phyloP scores from a whole-genome alignment of 371 early-diverging fungal species.

The Mortierella sp. region DNA sequence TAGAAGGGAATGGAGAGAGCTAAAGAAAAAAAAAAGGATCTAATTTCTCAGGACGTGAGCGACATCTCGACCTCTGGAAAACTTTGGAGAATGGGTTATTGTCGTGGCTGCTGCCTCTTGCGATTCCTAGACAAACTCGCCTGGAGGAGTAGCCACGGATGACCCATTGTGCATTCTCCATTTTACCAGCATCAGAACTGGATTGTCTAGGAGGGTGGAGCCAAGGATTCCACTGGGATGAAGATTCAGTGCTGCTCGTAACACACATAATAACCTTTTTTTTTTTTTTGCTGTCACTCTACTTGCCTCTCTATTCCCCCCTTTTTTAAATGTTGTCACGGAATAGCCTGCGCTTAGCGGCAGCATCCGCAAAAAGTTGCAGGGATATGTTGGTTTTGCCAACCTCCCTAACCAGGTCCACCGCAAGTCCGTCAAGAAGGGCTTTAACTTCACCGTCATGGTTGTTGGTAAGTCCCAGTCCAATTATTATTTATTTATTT shows the following conservation, averaged over 20 bases:
- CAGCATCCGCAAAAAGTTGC: conserved; percentile 83
- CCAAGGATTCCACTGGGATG: too few species aligned
- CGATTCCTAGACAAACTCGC: too few species aligned
- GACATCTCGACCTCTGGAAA: conserved; percentile 6
- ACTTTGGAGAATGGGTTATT: neutral
- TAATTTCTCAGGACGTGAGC: neutral
- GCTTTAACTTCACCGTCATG: conserved; percentile 98
- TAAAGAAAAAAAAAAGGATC: conserved; percentile 5
- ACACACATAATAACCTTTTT: too few species aligned
- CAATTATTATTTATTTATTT: neutral
- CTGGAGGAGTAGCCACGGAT: too few species aligned
- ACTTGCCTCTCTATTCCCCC: too few species aligned
- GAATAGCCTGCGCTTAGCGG: conserved; percentile 44
- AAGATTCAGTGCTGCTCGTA: too few species aligned
- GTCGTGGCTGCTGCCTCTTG: too few species aligned
- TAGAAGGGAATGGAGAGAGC: conserved; percentile 6
- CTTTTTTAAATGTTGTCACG: neutral
- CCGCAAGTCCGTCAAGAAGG: conserved; percentile 97
- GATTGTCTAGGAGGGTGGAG: too few species aligned
- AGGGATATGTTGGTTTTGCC: conserved; percentile 98
- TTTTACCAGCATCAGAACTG: too few species aligned
- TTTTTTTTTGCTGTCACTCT: neutral
- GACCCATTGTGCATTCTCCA: too few species aligned
- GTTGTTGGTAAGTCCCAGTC: conserved; percentile 85
- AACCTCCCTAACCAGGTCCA: conserved; percentile 99